Base-by-base conservation (phyloP, 805 yeast species). In the Kodamaea hsintzibuensis region DNA sequence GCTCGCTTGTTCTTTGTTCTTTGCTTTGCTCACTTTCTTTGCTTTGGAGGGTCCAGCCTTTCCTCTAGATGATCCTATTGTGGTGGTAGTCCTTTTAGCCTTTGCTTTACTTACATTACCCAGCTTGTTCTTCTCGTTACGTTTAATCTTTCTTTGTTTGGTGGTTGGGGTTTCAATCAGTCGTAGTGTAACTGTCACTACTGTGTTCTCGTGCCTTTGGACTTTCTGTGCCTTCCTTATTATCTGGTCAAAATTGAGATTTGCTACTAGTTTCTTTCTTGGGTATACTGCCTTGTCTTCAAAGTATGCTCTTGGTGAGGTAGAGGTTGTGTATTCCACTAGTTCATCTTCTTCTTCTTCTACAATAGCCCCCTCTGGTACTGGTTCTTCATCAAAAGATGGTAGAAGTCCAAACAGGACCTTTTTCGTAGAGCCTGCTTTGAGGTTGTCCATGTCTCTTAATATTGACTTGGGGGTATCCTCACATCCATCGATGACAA, bases 171-270 rank as follows among this genome's bases (percentile, higher is more conserved):
- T 38, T 9, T 38, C 42, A 38, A 38, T 40, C 44, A 10, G 44
- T 19, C 44, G 19, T 7, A 40, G 25, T 7, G n/a, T 40, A 19
- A 40, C 44, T 7, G 7, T 40, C 44, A 40, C 44, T 22, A 40
- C 3, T 14, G 44, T 39, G 40, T 37, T 37, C 13, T 12, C 40
- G 17, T 9, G 51, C 27, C 39, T 33, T 25, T 39, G 45, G 7
- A 51, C 49, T 35, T 50, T 57, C 10, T 57, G 56, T 13, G 63
- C 63, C 50, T 62, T 62, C 16, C 57, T 57, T 22, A 69, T 53
- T n/a, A 69, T 67, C 51, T 69, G 70, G 30, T 63, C 65, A 42
- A 69, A 68, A 47, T 66, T 61, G 39, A 69, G 54, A 39, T 66
- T 65, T 0, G 71, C 72, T 14, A 69, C 72, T 17, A 66, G 54